Conservation (phyloP, 2,329 filamentous ascomycete genomes). For the Lasiodiplodia sp. region DNA sequence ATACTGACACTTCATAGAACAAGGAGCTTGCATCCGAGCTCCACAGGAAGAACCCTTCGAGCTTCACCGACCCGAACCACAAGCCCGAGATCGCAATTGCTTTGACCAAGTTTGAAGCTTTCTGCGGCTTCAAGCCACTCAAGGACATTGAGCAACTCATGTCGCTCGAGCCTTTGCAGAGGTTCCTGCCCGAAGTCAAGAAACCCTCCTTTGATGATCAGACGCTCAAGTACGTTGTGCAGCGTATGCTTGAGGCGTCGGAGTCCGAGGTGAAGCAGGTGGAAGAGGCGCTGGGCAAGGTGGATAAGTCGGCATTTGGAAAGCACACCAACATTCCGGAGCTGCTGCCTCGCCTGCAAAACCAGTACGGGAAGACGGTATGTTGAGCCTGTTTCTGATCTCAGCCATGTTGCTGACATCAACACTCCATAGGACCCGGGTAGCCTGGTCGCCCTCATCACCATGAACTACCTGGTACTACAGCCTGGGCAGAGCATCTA, state of each 20-base stretch:
- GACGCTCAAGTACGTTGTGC: slow-evolving; percentile 63
- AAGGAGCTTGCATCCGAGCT: slow-evolving; percentile 70
- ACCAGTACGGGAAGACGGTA: slow-evolving; percentile 64
- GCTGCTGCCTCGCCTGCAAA: slow-evolving; percentile 69
- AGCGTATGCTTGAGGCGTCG: slow-evolving; percentile 60
- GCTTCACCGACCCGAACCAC: slow-evolving; percentile 76
- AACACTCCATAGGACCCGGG: slow-evolving; percentile 62
- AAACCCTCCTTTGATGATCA: slow-evolving; percentile 64
- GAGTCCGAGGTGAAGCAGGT: slow-evolving; percentile 61
- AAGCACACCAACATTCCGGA: slow-evolving; percentile 75
- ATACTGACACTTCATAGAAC: slow-evolving; percentile 50
- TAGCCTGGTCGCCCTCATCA: slow-evolving; percentile 71
- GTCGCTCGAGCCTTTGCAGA: slow-evolving; percentile 63
- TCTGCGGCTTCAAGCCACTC: slow-evolving; percentile 76
- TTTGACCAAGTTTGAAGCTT: slow-evolving; percentile 74
- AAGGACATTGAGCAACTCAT: slow-evolving; percentile 71
- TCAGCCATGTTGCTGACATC: not conserved
- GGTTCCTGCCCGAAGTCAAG: slow-evolving; percentile 57
- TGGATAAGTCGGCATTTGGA: slow-evolving; percentile 73
- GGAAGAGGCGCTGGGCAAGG: slow-evolving; percentile 69
- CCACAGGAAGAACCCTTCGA: slow-evolving; percentile 68
- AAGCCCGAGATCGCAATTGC: slow-evolving; percentile 83
- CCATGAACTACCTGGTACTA: slow-evolving; percentile 77
- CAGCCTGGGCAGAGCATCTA: slow-evolving; percentile 71
- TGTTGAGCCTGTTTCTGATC: not conserved